Conservation (phyloP, 2,329 filamentous ascomycete genomes). For the Phialophora tarda region DNA sequence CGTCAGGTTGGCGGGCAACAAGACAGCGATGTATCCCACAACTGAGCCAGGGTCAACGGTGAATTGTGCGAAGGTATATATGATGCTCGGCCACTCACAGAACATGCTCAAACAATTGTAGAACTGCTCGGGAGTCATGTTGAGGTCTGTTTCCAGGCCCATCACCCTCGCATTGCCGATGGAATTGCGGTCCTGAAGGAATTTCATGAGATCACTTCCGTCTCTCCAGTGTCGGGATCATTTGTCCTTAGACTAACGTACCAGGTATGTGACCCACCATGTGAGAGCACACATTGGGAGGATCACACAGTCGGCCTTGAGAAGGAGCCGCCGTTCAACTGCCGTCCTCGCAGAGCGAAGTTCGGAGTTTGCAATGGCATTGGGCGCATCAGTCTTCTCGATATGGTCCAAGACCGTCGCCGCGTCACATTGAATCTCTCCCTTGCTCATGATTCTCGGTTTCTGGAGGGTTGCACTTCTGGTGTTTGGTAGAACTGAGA, state of each 20-base stretch:
- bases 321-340: neutral
- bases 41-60: neutral
- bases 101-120: conserved; percentile 26
- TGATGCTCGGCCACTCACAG: conserved; percentile 9
- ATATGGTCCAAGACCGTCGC: too few species aligned
- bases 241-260: neutral
- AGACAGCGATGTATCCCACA: conserved; percentile 16
- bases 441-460: too few species aligned
- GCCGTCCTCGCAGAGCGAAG: too few species aligned
- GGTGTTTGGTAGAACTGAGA: too few species aligned
- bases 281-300: neutral
- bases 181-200: conserved; percentile 22
- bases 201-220: neutral
- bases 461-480: too few species aligned
- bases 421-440: too few species aligned
- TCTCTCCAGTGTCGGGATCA: neutral
- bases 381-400: too few species aligned
- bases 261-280: neutral
- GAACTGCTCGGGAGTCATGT: conserved; percentile 21
- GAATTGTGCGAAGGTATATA: neutral
- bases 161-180: conserved; percentile 25
- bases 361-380: too few species aligned
- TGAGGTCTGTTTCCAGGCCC: conserved; percentile 24
- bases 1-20: conserved; percentile 19
- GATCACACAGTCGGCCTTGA: conserved; percentile 1